Evolutionary conservation across 495 filamentous ascomycete genomes (phyloP).

Genomic region (Margaritispora aquatica): DNA sequence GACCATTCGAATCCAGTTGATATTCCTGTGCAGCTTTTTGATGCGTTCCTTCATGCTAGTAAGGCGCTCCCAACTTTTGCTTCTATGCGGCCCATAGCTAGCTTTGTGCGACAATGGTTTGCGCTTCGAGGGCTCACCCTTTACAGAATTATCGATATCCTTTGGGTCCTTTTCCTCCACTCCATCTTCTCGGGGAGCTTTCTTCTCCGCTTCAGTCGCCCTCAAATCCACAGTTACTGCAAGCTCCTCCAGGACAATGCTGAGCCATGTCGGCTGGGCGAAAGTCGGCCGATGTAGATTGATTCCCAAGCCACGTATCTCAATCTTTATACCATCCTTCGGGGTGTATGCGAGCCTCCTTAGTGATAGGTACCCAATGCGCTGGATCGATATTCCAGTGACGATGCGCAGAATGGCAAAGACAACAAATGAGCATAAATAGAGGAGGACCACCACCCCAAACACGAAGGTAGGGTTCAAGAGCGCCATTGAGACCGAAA

Average conservation of each 20-base stretch:
- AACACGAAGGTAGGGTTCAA: slow-evolving; percentile 71
- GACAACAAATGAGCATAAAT: slow-evolving; percentile 85
- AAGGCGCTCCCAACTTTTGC: slow-evolving; percentile 72
- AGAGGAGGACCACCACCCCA: slow-evolving; percentile 75
- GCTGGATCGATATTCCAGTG: slow-evolving; percentile 93
- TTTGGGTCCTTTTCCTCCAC: slow-evolving; percentile 12
- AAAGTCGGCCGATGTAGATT: slow-evolving; percentile 90
- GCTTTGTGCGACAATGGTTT: slow-evolving; percentile 10
- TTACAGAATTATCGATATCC: slow-evolving; percentile 19
- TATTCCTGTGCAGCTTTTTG: slow-evolving; percentile 77
- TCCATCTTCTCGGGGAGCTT: slow-evolving; percentile 15
- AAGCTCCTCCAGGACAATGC: slow-evolving; percentile 76
- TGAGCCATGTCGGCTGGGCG: slow-evolving; percentile 94
- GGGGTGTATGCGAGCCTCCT: slow-evolving; percentile 84
- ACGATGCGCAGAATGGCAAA: slow-evolving; percentile 90
- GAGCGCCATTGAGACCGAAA: slow-evolving; percentile 19
- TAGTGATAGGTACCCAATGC: slow-evolving; percentile 85
- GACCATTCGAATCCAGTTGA: slow-evolving; percentile 84
- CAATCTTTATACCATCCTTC: slow-evolving; percentile 77
- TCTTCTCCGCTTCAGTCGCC: slow-evolving; percentile 44
- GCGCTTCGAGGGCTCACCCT: slow-evolving; percentile 16
- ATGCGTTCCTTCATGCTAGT: slow-evolving; percentile 74
- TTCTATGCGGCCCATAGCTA: slow-evolving; percentile 33
- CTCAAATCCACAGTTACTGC: slow-evolving; percentile 75
- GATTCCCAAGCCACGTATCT: slow-evolving; percentile 83